These are phyloP conservation scores for Fagus crenata DNA, from an alignment of 306 rosid genomes.

Conservation along the genomic window DNA sequence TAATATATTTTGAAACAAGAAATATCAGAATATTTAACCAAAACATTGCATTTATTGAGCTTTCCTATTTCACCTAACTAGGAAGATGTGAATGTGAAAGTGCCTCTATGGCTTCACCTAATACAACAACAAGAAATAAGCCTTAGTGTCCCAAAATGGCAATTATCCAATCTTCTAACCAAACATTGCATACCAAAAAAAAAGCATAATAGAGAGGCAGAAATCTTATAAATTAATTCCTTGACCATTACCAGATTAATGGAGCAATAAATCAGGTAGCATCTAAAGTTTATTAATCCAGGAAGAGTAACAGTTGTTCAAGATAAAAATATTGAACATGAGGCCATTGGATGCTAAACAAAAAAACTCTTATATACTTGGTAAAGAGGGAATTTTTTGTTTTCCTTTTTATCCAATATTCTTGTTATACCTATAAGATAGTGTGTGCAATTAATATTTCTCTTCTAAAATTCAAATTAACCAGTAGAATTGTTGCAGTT, in stretches of 20 bases:
- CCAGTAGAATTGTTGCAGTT: too few species aligned
- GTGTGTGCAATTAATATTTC: not conserved
- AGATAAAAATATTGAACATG: not conserved
- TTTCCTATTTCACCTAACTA: not conserved
- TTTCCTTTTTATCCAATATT: too few species aligned
- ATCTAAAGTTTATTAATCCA: not conserved
- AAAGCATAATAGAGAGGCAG: not conserved
- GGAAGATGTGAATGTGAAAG: not conserved
- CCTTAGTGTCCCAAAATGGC: too few species aligned
- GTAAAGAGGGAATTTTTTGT: not conserved
- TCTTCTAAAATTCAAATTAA: not conserved
- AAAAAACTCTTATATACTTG: not conserved
- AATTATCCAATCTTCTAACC: not conserved
- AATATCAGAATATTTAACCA: not conserved
- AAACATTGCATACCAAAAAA: too few species aligned
- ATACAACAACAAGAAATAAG: too few species aligned
- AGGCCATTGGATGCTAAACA: not conserved
- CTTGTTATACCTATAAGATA: not conserved
- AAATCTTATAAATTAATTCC: slow-evolving; percentile 1
- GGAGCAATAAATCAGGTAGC: not conserved
- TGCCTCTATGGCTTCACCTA: not conserved
- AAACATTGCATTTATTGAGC: not conserved
- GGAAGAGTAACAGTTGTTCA: not conserved
- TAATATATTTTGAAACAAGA: not conserved
- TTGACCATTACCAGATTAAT: not conserved